Conservation (phyloP, 2,329 filamentous ascomycete species). For the Massarina eburnea region DNA sequence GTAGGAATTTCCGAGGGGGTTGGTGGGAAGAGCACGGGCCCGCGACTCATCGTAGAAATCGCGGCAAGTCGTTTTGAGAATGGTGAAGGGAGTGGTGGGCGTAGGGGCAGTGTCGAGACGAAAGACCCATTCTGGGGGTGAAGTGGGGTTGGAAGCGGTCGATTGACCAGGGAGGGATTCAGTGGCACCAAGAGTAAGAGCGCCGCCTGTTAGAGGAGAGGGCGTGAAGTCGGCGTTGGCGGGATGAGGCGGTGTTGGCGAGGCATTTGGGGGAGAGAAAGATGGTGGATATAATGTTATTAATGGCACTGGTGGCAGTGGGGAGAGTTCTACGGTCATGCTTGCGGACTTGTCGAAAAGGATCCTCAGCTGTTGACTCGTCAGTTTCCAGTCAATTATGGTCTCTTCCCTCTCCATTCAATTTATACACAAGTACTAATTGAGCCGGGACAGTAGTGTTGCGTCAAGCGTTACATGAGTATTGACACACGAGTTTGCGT, state of each 20-base stretch:
- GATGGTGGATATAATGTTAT: constrained; percentile 60
- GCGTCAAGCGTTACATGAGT: too few species aligned
- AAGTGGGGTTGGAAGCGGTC: constrained; percentile 9
- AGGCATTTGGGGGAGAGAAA: constrained; percentile 51
- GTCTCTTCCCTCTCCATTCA: too few species aligned
- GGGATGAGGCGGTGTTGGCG: constrained; percentile 19
- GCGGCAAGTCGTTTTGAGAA: constrained; percentile 81
- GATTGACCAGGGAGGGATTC: constrained; percentile 25
- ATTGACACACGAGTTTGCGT: too few species aligned
- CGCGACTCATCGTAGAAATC: constrained; percentile 72
- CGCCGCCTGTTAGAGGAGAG: constrained; percentile 40
- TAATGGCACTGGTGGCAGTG: constrained; percentile 47
- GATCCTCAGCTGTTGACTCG: constrained; percentile 51
- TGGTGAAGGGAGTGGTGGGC: constrained; percentile 65
- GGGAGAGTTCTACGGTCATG: constrained; percentile 42
- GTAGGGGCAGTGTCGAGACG: constrained; percentile 57
- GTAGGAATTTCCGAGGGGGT: constrained; percentile 20
- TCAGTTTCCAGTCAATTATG: not conserved
- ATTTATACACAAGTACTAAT: too few species aligned
- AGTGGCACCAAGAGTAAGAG: constrained; percentile 33
- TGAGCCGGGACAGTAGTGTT: too few species aligned
- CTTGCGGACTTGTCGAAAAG: constrained; percentile 49
- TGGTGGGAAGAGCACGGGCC: constrained; percentile 57
- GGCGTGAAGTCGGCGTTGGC: constrained; percentile 27
- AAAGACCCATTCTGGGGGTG: constrained; percentile 49